Conservation (phyloP, 2,329 filamentous ascomycete species). For the Epichloe elymi region DNA sequence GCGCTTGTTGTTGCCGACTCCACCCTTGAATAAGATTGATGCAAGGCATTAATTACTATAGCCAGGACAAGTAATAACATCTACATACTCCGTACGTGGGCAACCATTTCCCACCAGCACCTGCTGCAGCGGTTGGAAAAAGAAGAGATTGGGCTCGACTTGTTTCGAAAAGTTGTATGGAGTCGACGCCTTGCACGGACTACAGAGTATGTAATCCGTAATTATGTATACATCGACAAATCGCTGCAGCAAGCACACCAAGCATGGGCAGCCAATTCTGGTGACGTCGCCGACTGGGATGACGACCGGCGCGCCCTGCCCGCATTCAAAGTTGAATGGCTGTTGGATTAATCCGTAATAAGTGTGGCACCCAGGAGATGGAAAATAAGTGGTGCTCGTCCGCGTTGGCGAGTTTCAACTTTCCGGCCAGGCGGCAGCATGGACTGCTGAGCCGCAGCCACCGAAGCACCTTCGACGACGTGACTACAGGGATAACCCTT, state of each 20-base stretch:
- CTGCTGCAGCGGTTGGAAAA: too few relatives aligned
- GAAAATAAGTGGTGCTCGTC: neutral
- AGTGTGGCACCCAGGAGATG: neutral
- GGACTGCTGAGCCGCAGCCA: neutral
- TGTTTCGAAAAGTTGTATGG: too few relatives aligned
- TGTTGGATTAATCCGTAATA: too few relatives aligned
- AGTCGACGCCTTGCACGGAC: too few relatives aligned
- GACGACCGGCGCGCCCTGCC: neutral
- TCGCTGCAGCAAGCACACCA: too few relatives aligned
- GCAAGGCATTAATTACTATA: neutral
- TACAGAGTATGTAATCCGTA: too few relatives aligned
- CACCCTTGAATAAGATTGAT: neutral
- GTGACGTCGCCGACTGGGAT: too few relatives aligned
- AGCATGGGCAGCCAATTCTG: too few relatives aligned
- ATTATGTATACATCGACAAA: too few relatives aligned
- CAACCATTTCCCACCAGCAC: too few relatives aligned
- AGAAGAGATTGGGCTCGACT: too few relatives aligned
- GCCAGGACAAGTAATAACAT: neutral
- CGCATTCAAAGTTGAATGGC: neutral
- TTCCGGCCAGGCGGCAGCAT: neutral
- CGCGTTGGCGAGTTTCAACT: constrained; percentile 4
- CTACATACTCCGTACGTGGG: neutral
- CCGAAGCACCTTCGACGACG: neutral
- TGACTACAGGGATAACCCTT: neutral
- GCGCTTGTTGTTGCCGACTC: neutral